Base-by-base conservation (phyloP, 805 yeast species). In the Candida khao-thaluensis region DNA sequence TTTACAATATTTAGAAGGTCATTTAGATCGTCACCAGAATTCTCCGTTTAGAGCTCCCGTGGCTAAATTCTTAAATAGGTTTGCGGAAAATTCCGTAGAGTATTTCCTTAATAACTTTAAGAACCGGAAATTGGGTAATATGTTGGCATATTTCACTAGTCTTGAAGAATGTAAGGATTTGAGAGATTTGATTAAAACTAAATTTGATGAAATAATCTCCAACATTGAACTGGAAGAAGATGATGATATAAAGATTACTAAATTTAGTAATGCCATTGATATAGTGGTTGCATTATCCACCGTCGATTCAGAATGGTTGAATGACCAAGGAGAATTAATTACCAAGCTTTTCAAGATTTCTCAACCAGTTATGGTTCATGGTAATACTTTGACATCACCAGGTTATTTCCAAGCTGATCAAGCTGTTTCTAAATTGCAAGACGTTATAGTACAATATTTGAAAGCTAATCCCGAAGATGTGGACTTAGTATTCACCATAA, bases 11-110 rank as follows among this genome's bases (percentile, higher is more conserved):
- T 66, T 93, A 53, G 99, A 93, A 60, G 79, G 83, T 3, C 83
- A 82, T 44, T 67, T 93, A 51, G 83, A 96, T 41, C 80, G 96
- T 16, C 87, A 85, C 46, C 85, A 87, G 41, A 72, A 72, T 29
- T 87, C 97, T 1, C 97, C 98, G 3, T 90, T 93, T 70, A 73
- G 99, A 48, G 74, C 69, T n/a, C 96, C 99, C 2, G 77, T 91
- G 32, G 90, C 95, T 6, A 84, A 83, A 56, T 93, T 85, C 54
- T 66, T 93, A 61, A 79, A 89, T 59, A 70, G 96, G 43, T 91
- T 89, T 57, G 80, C 95, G 2, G 76, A 73, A 17, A 85, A 90
- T 48, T 75, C 95, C 3, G 69, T 79, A 36, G 79, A 78, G 20
- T 85, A 81, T 54, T 90, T 86, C 62, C 66, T 76, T 23, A 76